Evolutionary conservation across 1,139 yeast genomes (phyloP), one percentile per base, ranked within the genome.

Genomic region (Blastobotrys illinoisensis): DNA sequence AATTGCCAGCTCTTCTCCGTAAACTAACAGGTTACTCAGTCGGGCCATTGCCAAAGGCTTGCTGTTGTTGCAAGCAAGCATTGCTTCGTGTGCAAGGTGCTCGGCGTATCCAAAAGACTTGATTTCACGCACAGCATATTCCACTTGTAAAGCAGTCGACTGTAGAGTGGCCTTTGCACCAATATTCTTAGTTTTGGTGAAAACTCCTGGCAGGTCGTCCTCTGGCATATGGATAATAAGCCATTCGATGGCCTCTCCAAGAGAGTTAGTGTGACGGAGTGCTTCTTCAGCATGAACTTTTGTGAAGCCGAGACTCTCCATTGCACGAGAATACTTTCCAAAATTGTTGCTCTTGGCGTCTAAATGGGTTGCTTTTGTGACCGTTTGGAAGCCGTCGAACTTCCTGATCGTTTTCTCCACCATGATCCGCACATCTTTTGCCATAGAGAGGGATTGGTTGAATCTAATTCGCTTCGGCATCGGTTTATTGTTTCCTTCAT

Each of bases 211-310:
- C 47, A 93, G 72, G 65, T 93, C 99, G 66, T 90, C 98, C 64
- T 91, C 97, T 0, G 98, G 98, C 2, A 91, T 79, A 64, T 91
- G 95, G 62, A 91, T 85, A 13, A 91, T 71, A 20, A 91, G 77
- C 88, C 96, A 93, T 52, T 93, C 95, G 43, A 88, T 1, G 46
- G 85, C 83, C 1, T 62, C 63, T 54, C 79, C 78, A 36, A 67
- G 56, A 0, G 78, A 66, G 1, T 70, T 61, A 2, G 89, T 79
- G 63, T 86, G 86, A 43, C 75, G 71, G 53, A 88, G 72, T 0
- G 97, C 83, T 64, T 93, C 98, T 3, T 73, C 71, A 1, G 86
- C 81, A 64, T 91, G 97, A 1, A 79, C 67, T 44, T 72, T 70
- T 57, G 93, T 78, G 64, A 93, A 93, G 0, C 96, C 96, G 4